Evolutionary conservation across 1,284 basidiomycete genomes (phyloP), one percentile per base, ranked within the genome.

Genomic region (Puccinia polysora): DNA sequence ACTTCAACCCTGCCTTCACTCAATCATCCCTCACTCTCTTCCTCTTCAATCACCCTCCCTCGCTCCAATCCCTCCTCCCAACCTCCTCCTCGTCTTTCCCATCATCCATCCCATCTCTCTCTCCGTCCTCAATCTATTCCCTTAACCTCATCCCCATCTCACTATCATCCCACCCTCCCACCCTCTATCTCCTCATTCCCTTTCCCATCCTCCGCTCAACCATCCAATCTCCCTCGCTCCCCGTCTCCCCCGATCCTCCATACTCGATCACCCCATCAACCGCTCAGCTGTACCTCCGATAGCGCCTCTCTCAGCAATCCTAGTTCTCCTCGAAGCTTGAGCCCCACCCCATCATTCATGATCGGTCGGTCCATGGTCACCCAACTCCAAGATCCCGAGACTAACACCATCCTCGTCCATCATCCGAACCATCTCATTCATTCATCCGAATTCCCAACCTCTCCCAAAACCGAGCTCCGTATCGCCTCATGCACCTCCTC

Each of bases 291-390:
- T 20, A 56, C 30, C 28, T 56, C 55, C 4, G 55, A 56, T n/a
- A 56, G 32, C 15, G 55, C 55, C 23, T 56, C 55, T 2, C 34
- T 56, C 55, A 56, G 55, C 15, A 36, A 56, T n/a, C 55, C 55
- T n/a, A 56, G 55, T 36, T 56, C 55, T 1, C 55, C 55, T 1
- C 34, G 55, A 56, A 56, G 55, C 15, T 36, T 56, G 32, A 56
- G 55, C 25, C 55, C 55, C 4, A 56, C 55, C 15, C 55, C 55
- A 56, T 56, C 55, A 30, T 56, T 8, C 32, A 49, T 30, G 59
- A 62, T 49, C 59, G 38, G 45, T 34, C 64, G 32, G 3, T 55
- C 36, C 12, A 40, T 23, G 50, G 49, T 36, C 47, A 52, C 49
- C 34, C 50, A 55, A 49, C 49, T 65, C 34, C 53, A 8, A 10